Percentiles rank a stretch among this genome's conserved stretches.
Conservation (phyloP, 495 filamentous ascomycete species). For the Annulohypoxylon moriforme region DNA sequence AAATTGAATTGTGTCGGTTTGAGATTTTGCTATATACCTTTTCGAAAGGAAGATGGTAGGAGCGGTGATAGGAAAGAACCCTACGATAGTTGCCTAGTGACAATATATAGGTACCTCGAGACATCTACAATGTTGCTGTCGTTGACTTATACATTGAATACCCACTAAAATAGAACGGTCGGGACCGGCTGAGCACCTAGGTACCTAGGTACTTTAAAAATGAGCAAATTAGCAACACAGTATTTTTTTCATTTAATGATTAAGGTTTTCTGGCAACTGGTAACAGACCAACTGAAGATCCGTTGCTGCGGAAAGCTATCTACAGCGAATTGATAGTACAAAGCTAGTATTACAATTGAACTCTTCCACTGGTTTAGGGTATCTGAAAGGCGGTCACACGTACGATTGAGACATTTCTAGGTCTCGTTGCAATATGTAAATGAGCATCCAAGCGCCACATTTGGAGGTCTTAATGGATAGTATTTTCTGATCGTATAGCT, state of each 20-base stretch:
- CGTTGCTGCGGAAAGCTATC: background rate
- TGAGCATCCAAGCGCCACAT: background rate
- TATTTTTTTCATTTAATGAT: background rate
- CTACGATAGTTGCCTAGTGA: background rate
- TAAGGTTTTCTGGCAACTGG: background rate
- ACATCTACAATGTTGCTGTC: background rate
- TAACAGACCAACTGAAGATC: background rate
- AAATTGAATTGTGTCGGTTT: background rate
- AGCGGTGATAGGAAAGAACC: background rate
- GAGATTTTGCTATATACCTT: background rate
- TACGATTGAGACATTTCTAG: background rate
- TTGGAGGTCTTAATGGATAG: background rate
- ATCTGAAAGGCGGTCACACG: background rate
- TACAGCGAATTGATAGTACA: conserved; percentile 5
- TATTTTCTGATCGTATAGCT: background rate
- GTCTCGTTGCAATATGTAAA: background rate
- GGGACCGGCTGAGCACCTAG: background rate
- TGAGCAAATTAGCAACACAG: background rate
- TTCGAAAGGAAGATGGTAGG: background rate
- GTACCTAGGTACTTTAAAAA: background rate
- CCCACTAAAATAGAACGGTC: background rate
- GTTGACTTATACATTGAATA: background rate
- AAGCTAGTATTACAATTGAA: background rate
- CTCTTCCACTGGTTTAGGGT: background rate
- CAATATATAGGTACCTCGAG: background rate